phyloP scores from a whole-genome alignment of 345 rosid genomes.

The Viola odorata region DNA sequence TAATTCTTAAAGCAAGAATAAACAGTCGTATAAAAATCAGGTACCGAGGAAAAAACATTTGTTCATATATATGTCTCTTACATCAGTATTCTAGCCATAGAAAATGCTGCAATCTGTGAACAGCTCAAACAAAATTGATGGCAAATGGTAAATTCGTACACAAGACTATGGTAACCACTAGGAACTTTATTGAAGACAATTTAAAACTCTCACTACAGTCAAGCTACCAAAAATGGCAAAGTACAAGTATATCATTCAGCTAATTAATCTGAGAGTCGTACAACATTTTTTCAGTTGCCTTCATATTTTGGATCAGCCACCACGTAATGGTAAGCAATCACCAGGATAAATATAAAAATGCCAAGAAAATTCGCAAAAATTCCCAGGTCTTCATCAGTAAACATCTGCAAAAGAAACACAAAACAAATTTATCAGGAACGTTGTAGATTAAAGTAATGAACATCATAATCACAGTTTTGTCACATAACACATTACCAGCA shows the following conservation, averaged over 20 bases:
- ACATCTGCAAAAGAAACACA: slow-evolving; percentile 62
- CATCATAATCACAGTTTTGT: too few species aligned
- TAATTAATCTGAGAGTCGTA: background rate
- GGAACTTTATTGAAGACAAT: background rate
- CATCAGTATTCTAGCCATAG: too few species aligned
- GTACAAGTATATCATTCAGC: background rate
- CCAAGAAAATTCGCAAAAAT: slow-evolving; percentile 78
- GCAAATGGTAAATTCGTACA: background rate
- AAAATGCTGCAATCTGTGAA: too few species aligned
- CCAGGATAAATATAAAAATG: slow-evolving; percentile 61
- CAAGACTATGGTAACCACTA: background rate
- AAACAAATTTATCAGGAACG: background rate
- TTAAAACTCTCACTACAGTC: background rate
- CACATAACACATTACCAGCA: too few species aligned
- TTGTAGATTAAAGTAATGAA: too few species aligned
- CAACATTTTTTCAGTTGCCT: slow-evolving; percentile 36
- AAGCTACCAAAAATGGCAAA: slow-evolving; percentile 8
- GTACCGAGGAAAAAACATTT: too few species aligned
- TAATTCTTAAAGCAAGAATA: too few species aligned
- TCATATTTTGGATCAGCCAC: slow-evolving; percentile 85
- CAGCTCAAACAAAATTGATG: too few species aligned
- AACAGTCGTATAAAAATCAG: too few species aligned
- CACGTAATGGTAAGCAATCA: slow-evolving; percentile 77
- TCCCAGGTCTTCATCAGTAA: slow-evolving; percentile 72
- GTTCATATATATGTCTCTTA: too few species aligned